Percentiles rank a stretch among this genome's conserved stretches.
Evolutionary conservation across 768 basidiomycete genomes (phyloP).

Genomic region (Hypholoma sublateritium): DNA sequence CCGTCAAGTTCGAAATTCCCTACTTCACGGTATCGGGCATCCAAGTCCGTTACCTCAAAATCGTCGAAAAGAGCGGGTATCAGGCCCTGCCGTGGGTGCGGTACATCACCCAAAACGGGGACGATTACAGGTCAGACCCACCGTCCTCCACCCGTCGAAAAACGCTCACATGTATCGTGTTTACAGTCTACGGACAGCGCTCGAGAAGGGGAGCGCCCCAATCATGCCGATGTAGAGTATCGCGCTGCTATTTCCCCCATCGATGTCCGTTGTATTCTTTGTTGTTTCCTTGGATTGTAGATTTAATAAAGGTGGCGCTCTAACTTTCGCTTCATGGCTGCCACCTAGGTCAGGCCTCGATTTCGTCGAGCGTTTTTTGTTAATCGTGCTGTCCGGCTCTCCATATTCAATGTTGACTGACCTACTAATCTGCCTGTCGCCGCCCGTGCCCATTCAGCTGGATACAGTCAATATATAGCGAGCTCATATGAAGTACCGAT

Average conservation of each 20-base stretch:
- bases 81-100: conserved; percentile 96
- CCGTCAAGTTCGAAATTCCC: conserved; percentile 97
- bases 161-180: not conserved
- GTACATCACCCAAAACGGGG: conserved; percentile 90
- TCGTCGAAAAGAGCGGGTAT: conserved; percentile 98
- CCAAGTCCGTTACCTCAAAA: conserved; percentile 96
- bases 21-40: conserved; percentile 98
- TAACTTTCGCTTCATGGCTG: too few species aligned
- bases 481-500: too few species aligned
- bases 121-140: conserved; percentile 74
- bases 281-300: not conserved
- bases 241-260: not conserved
- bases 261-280: not conserved
- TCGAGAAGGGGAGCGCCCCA: conserved; percentile 71
- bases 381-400: too few species aligned
- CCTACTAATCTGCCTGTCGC: too few species aligned
- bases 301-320: not conserved
- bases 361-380: too few species aligned
- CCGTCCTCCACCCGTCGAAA: not conserved
- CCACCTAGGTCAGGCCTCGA: too few species aligned
- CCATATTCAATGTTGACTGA: too few species aligned
- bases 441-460: too few species aligned
- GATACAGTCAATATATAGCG: too few species aligned
- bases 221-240: conserved; percentile 50
- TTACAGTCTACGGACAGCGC: conserved; percentile 65